These are phyloP conservation scores for Mycena latifolia DNA, from an alignment of 768 basidiomycete species.

Conservation along the genomic window DNA sequence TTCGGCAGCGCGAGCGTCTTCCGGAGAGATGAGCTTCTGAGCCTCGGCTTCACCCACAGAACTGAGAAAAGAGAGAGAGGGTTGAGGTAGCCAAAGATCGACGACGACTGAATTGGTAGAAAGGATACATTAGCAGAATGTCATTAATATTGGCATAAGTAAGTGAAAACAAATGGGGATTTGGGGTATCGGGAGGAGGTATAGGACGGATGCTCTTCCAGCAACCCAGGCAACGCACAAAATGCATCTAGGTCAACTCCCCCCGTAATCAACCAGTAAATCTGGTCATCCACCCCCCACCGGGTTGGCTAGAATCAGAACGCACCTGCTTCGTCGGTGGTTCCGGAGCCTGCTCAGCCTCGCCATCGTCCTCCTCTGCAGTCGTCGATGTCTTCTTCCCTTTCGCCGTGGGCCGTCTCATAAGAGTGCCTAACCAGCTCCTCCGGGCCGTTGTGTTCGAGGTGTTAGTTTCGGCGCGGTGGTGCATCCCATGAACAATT, in stretches of 20 bases:
- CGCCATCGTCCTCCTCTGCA: slow-evolving; percentile 20
- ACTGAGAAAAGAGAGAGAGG: slow-evolving; percentile 33
- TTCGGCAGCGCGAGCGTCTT: slow-evolving; percentile 34
- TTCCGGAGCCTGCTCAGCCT: slow-evolving; percentile 20
- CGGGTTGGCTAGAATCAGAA: slow-evolving; percentile 33
- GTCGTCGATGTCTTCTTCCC: slow-evolving; percentile 23
- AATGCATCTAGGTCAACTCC: slow-evolving; percentile 6
- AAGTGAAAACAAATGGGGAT: slow-evolving; percentile 8
- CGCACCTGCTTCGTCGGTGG: slow-evolving; percentile 36
- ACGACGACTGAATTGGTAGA: slow-evolving; percentile 24
- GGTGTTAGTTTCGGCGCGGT: slow-evolving; percentile 23
- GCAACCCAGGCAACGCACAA: not conserved
- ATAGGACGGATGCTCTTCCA: slow-evolving; percentile 7
- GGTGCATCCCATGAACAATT: slow-evolving; percentile 37
- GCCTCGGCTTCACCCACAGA: slow-evolving; percentile 24
- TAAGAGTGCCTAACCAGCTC: slow-evolving; percentile 34
- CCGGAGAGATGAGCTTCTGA: slow-evolving; percentile 27
- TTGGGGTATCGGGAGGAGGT: slow-evolving; percentile 10
- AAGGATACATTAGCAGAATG: slow-evolving; percentile 29
- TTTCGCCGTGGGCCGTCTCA: slow-evolving; percentile 21
- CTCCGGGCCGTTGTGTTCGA: slow-evolving; percentile 2
- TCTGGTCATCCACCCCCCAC: slow-evolving; percentile 35
- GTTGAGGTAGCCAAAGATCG: slow-evolving; percentile 37
- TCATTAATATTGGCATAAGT: slow-evolving; percentile 28
- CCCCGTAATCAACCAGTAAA: slow-evolving; percentile 24